Evolutionary conservation across 2,329 filamentous ascomycete species (phyloP), one percentile per base, ranked within the genome.

Genomic region (Penicillium sp.): DNA sequence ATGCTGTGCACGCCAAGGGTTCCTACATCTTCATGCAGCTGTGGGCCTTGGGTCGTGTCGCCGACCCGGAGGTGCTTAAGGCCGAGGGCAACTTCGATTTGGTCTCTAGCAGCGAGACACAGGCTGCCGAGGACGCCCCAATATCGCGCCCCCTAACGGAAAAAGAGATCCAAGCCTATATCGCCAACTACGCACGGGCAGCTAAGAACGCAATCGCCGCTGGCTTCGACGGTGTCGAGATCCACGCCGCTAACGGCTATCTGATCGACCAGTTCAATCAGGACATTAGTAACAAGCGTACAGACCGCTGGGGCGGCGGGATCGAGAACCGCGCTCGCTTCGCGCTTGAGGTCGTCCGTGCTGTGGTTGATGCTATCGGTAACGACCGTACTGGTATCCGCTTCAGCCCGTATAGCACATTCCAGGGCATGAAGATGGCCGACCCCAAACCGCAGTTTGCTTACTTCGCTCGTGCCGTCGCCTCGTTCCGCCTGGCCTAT

Each of bases 381-480:
- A 47, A 60, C 2, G 61, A 72, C 0, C 64, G 62, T 3, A 36
- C 70, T 10, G 69, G 59, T 2, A 64, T 72, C 13, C 62, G 72
- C 1, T 40, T 79, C 7, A 69, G 67, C 7, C 62, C 45, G n/a
- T 76, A 31, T 37, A 54, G 48, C 18, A 31, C 27, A 0, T 64
- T 53, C 41, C 54, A 64, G 27, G 58, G 41, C 14, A 64, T 84
- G 80, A 64, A 67, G 18, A 82, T 82, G 77, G 48, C 61, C 0
- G 71, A 84, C 31, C 79, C 80, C 0, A 54, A 78, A 4, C 76
- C 79, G 0, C 80, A 85, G 40, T 86, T 84, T 53, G 64, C 64
- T 0, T 66, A 84, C 50, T 53, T 83, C 4, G 67, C 79, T 30
- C 53, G 64, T 16, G 67, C 71, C 17, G 63, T 81, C 4, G 73